These are phyloP conservation scores for Chrysoporthe cubensis DNA, from an alignment of 2,329 filamentous ascomycete species.

Conservation along the genomic window DNA sequence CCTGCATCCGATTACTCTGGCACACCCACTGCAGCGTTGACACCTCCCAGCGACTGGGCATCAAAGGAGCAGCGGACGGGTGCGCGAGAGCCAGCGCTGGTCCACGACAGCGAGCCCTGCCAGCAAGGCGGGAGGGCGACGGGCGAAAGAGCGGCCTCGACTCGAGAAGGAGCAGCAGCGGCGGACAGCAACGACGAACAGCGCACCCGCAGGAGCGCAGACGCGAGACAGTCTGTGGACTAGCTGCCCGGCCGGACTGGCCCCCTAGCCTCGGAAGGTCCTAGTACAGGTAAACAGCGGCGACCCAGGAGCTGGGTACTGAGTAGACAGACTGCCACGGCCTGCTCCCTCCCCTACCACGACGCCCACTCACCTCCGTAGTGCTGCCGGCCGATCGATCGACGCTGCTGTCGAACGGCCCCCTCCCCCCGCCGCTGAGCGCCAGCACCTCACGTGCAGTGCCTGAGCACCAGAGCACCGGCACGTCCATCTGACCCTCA, in stretches of 20 bases:
- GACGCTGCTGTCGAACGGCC: not conserved
- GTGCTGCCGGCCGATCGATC: not conserved
- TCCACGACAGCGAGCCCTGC: not conserved
- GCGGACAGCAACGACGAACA: not conserved
- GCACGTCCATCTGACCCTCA: not conserved
- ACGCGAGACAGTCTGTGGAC: constrained; percentile 9
- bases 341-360: no score
- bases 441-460: constrained; percentile 1
- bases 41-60: not conserved
- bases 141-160: not conserved
- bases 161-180: constrained; percentile 12
- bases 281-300: constrained; percentile 1
- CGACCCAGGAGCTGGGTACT: constrained; percentile 4
- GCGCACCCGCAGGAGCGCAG: not conserved
- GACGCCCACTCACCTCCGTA: not conserved
- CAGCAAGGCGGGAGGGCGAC: not conserved
- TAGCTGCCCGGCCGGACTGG: constrained; percentile 11
- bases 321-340: constrained; percentile 14
- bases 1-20: constrained; percentile 14
- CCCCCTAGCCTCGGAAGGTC: constrained; percentile 7
- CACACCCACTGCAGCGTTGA: constrained; percentile 14
- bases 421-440: constrained; percentile 2
- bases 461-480: not conserved
- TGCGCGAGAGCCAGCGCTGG: not conserved
- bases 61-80: not conserved